phyloP scores from a whole-genome alignment of 805 yeast genomes.

The Ogataea methylovora region DNA sequence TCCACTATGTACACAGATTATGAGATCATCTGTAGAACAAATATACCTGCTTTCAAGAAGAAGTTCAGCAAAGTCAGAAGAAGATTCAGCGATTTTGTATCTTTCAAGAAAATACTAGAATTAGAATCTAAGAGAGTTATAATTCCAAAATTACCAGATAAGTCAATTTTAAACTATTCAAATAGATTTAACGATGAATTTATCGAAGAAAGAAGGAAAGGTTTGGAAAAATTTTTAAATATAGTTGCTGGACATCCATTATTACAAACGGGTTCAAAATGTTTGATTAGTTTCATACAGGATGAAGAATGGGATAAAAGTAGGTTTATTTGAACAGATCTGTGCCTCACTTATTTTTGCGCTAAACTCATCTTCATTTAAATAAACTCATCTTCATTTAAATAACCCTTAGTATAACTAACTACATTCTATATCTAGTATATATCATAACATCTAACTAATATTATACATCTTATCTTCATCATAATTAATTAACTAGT shows the following conservation, averaged over 20 bases:
- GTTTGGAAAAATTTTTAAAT: constrained; percentile 69
- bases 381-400: too few relatives aligned
- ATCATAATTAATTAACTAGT: too few relatives aligned
- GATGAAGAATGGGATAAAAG: constrained; percentile 70
- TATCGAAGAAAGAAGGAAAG: constrained; percentile 77
- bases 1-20: constrained; percentile 77
- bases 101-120: constrained; percentile 65
- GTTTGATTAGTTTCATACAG: constrained; percentile 77
- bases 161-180: constrained; percentile 44
- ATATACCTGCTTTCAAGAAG: constrained; percentile 78
- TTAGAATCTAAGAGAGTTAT: constrained; percentile 72
- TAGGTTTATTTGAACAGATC: constrained; percentile 11
- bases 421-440: too few relatives aligned
- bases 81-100: constrained; percentile 84
- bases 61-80: constrained; percentile 66
- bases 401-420: too few relatives aligned
- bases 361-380: too few relatives aligned
- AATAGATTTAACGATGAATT: constrained; percentile 76
- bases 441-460: too few relatives aligned
- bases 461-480: too few relatives aligned
- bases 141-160: constrained; percentile 89
- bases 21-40: constrained; percentile 83
- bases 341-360: too few relatives aligned
- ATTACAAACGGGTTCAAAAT: constrained; percentile 78
- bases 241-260: constrained; percentile 90